phyloP scores from a whole-genome alignment of 345 rosid species.

The Laguncularia racemosa region DNA sequence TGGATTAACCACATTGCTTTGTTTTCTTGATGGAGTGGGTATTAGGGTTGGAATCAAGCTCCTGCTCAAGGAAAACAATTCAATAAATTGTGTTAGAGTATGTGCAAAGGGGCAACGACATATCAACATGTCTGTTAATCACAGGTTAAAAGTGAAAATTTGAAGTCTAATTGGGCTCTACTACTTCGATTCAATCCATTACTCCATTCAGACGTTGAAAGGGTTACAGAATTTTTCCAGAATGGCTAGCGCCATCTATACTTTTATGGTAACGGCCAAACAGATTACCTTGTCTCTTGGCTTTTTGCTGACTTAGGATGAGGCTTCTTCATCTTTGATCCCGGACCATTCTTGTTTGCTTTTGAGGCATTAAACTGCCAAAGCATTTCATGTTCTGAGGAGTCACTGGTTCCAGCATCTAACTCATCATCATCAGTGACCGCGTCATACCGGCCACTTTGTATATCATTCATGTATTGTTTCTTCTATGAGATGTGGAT shows the following conservation, averaged over 20 bases:
- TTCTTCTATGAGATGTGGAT: conserved; percentile 16
- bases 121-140: too few relatives aligned
- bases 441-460: conserved; percentile 27
- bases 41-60: conserved; percentile 66
- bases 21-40: conserved; percentile 53
- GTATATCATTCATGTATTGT: conserved; percentile 37
- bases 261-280: not conserved
- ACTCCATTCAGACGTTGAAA: too few relatives aligned
- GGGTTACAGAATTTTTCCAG: too few relatives aligned
- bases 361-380: conserved; percentile 53
- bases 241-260: too few relatives aligned
- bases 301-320: conserved; percentile 35
- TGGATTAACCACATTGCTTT: conserved; percentile 27
- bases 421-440: conserved; percentile 48
- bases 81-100: not conserved
- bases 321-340: conserved; percentile 44
- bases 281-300: conserved; percentile 36
- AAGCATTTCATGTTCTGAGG: conserved; percentile 58
- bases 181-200: too few relatives aligned
- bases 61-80: conserved; percentile 17
- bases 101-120: not conserved
- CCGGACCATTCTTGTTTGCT: conserved; percentile 22
- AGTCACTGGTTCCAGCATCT: conserved; percentile 64
- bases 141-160: too few relatives aligned
- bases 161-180: too few relatives aligned